A percentile compares a stretch with the other conserved stretches of the same genome.
phyloP scores from a whole-genome alignment of 2,329 filamentous ascomycete genomes.

The Meredithiella fracta region DNA sequence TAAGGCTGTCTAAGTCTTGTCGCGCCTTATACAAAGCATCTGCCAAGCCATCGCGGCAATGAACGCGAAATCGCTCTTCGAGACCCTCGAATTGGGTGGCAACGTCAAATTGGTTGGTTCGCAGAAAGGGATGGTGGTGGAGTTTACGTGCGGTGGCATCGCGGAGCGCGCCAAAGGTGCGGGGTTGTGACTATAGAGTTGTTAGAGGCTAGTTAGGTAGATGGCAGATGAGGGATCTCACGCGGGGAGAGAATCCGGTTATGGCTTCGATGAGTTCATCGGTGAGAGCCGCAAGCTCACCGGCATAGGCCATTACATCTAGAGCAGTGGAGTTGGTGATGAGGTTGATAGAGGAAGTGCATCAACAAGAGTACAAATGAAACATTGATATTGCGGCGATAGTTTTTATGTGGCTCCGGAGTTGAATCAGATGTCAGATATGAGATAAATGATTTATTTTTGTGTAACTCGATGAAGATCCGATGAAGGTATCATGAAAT shows the following conservation, averaged over 20 bases:
- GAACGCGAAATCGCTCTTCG: conserved; percentile 71
- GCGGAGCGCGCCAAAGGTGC: conserved; percentile 22
- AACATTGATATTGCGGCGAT: too few species aligned
- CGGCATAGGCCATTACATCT: conserved; percentile 50
- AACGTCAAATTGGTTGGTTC: conserved; percentile 64
- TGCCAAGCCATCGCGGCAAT: conserved; percentile 63
- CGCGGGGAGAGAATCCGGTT: conserved; percentile 37
- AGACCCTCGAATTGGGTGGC: conserved; percentile 49
- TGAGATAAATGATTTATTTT: not conserved
- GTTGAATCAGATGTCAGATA: too few species aligned
- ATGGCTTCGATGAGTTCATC: conserved; percentile 55
- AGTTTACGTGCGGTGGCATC: conserved; percentile 22
- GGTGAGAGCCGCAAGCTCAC: conserved; percentile 45
- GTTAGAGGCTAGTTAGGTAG: not conserved
- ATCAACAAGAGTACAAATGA: not conserved
- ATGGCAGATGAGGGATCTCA: conserved; percentile 22
- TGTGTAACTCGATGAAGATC: too few species aligned
- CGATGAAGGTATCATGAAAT: too few species aligned
- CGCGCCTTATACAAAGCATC: conserved; percentile 48
- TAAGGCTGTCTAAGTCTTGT: conserved; percentile 34
- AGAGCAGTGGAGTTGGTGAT: conserved; percentile 1
- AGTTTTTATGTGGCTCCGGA: too few species aligned
- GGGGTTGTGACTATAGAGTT: conserved; percentile 9
- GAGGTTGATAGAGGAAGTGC: not conserved
- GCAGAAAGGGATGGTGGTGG: conserved; percentile 38